Evolutionary conservation across 257 asterid genomes (phyloP).

Genomic region (Ballota nigra): DNA sequence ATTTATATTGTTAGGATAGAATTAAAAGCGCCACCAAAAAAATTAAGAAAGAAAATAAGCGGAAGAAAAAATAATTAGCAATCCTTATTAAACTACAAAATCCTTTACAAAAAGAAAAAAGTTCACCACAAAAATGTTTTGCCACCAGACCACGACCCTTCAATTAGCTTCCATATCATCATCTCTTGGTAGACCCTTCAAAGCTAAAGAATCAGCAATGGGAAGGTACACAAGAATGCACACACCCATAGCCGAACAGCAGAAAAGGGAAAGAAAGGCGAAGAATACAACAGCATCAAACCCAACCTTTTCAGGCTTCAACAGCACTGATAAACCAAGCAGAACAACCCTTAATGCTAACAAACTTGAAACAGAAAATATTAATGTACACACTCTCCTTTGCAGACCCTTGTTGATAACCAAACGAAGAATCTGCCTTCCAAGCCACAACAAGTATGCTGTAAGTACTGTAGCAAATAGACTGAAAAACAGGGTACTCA

Average conservation of each 20-base stretch:
- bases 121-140: conserved; percentile 54
- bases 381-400: conserved; percentile 69
- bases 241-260: conserved; percentile 69
- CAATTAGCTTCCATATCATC: conserved; percentile 52
- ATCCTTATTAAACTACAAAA: conserved; percentile 39
- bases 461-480: conserved; percentile 57
- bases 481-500: conserved; percentile 69
- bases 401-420: conserved; percentile 83
- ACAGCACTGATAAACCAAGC: conserved; percentile 67
- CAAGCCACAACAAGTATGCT: conserved; percentile 64
- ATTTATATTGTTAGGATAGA: too few species aligned
- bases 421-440: conserved; percentile 54
- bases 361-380: conserved; percentile 51
- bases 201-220: conserved; percentile 72
- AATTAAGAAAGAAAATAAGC: conserved; percentile 17
- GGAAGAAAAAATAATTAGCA: conserved; percentile 40
- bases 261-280: conserved; percentile 71
- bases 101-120: conserved; percentile 48
- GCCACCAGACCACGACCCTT: conserved; percentile 15
- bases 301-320: conserved; percentile 43
- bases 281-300: conserved; percentile 59
- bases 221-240: conserved; percentile 73
- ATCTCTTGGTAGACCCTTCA: conserved; percentile 44
- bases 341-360: conserved; percentile 63
- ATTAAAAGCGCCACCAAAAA: conserved; percentile 36